A percentile compares a stretch with the other conserved stretches of the same genome.
Conservation (phyloP, 805 yeast species). For the Candida jianshihensis region DNA sequence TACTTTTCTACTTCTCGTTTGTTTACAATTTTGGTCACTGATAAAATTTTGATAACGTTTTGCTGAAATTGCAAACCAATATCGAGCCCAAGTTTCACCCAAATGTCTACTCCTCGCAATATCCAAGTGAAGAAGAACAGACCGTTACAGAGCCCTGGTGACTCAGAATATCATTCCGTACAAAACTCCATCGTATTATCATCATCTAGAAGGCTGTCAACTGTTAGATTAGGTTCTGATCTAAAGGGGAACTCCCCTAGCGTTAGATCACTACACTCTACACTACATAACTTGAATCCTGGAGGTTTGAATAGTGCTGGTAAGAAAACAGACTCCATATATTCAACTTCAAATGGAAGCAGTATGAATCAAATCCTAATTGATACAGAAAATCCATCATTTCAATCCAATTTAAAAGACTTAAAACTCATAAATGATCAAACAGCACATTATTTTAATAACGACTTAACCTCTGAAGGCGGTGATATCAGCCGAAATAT, state of each 20-base stretch:
- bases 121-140: slow-evolving; percentile 1
- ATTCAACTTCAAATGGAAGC: slow-evolving; percentile 1
- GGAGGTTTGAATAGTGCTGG: background rate
- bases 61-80: no score
- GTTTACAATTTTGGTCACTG: background rate
- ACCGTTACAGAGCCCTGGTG: background rate
- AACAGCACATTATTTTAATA: slow-evolving; percentile 12
- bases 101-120: slow-evolving; percentile 1
- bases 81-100: background rate
- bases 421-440: slow-evolving; percentile 9
- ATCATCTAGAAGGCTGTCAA: slow-evolving; percentile 8
- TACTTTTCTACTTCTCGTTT: background rate
- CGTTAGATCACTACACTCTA: background rate
- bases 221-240: slow-evolving; percentile 7
- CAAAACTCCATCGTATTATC: no score
- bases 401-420: slow-evolving; percentile 9
- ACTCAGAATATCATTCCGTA: no score
- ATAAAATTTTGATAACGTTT: no score
- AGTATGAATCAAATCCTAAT: slow-evolving; percentile 6
- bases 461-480: slow-evolving; percentile 15
- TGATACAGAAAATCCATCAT: slow-evolving; percentile 15
- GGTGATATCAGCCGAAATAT: slow-evolving; percentile 19
- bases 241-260: slow-evolving; percentile 1
- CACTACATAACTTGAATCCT: background rate
- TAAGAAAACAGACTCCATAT: background rate